These are phyloP conservation scores for Tulasnella sp. DNA, from an alignment of 768 basidiomycete species.

Conservation along the genomic window DNA sequence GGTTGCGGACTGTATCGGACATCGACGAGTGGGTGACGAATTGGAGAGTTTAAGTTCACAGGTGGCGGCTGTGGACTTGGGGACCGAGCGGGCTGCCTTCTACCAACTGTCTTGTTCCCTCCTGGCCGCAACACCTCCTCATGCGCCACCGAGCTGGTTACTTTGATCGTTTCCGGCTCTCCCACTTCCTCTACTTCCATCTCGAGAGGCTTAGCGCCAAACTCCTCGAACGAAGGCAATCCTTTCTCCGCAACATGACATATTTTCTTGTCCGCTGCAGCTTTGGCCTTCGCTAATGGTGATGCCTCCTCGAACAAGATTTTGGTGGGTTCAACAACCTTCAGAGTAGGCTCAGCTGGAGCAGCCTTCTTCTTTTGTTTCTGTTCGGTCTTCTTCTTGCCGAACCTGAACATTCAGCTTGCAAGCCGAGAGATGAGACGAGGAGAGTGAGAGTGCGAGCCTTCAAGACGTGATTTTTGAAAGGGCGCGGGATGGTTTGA, in stretches of 20 bases:
- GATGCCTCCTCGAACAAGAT: background rate
- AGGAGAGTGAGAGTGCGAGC: background rate
- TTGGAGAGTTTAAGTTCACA: background rate
- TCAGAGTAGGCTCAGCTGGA: background rate
- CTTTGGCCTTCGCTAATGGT: background rate
- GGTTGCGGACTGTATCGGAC: background rate
- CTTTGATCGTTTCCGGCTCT: background rate
- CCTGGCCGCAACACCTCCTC: background rate
- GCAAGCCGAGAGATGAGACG: background rate
- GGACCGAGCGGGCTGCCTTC: background rate
- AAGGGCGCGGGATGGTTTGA: background rate
- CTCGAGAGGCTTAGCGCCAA: conserved; percentile 1
- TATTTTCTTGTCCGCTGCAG: background rate
- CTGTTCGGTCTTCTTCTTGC: conserved; percentile 3
- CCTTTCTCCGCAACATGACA: conserved; percentile 3
- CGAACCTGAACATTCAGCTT: conserved; percentile 8
- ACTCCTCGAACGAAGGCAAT: conserved; percentile 10
- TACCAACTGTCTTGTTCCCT: background rate
- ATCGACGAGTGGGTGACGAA: background rate
- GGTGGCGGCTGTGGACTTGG: background rate
- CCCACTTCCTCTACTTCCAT: background rate
- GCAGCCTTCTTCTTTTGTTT: background rate
- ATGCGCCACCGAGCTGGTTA: background rate
- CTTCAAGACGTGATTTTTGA: background rate
- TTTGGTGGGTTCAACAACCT: background rate